Conservation (phyloP, 176 grass and related monocot species). For the Metroxylon sagu region DNA sequence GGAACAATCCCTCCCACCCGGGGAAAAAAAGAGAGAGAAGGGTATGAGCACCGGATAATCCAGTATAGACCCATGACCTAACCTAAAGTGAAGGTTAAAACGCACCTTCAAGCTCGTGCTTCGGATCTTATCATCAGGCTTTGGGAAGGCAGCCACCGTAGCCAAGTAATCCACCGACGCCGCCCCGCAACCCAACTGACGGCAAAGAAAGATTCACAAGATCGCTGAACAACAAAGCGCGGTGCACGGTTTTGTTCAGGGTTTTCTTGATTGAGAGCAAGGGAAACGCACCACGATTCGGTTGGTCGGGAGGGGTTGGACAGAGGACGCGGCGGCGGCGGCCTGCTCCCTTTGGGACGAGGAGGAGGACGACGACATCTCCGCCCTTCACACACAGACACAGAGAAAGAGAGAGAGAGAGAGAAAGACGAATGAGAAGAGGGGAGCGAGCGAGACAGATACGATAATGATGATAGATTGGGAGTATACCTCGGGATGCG, state of each 20-base stretch:
- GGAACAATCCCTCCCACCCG: too few species aligned
- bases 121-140: conserved; percentile 91
- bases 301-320: conserved; percentile 27
- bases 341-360: background rate
- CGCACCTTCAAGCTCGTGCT: conserved; percentile 64
- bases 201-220: background rate
- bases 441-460: too few species aligned
- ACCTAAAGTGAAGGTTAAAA: background rate
- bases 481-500: too few species aligned
- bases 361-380: conserved; percentile 26
- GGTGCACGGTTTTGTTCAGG: background rate
- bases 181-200: conserved; percentile 60
- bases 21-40: too few species aligned
- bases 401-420: background rate
- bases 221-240: background rate
- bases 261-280: background rate
- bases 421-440: background rate
- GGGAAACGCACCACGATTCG: conserved; percentile 21
- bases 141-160: conserved; percentile 74
- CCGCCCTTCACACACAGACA: conserved; percentile 14
- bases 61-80: too few species aligned
- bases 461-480: too few species aligned
- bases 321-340: background rate
- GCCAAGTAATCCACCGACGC: conserved; percentile 72
- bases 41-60: too few species aligned